A percentile compares a stretch with the other conserved stretches of the same genome.
phyloP scores from a whole-genome alignment of 345 rosid species.

The Cochlearia excelsa region DNA sequence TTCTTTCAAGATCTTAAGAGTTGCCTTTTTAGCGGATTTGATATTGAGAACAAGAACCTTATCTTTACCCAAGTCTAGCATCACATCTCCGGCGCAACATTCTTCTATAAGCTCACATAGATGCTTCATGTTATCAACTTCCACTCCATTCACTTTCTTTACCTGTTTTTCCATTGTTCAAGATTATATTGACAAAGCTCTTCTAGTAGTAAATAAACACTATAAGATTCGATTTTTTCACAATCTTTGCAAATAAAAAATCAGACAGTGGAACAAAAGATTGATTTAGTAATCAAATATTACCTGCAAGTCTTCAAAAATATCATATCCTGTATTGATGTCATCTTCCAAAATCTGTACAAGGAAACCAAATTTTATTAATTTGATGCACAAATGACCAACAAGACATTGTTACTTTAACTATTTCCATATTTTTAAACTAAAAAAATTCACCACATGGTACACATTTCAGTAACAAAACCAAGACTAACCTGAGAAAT shows the following conservation, averaged over 20 bases:
- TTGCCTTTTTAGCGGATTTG: not conserved
- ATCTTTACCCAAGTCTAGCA: not conserved
- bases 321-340: too few relatives aligned
- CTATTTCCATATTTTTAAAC: too few relatives aligned
- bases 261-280: too few relatives aligned
- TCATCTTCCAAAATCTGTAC: too few relatives aligned
- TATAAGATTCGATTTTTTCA: not conserved
- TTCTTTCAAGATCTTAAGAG: conserved; percentile 47
- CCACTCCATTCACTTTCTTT: conserved; percentile 3
- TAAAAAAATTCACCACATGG: too few relatives aligned
- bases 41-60: not conserved
- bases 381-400: too few relatives aligned
- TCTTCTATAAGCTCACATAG: not conserved
- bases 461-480: too few relatives aligned
- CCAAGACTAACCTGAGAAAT: not conserved
- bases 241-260: not conserved
- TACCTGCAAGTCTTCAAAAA: too few relatives aligned
- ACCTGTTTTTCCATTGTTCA: not conserved
- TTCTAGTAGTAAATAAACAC: not conserved
- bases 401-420: too few relatives aligned
- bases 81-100: not conserved
- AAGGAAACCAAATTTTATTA: too few relatives aligned
- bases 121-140: not conserved
- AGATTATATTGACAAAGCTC: too few relatives aligned
- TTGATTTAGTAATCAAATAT: too few relatives aligned